These are phyloP conservation scores for Beauveria rudraprayagi DNA, from an alignment of 2,329 filamentous ascomycete species.

Conservation along the genomic window DNA sequence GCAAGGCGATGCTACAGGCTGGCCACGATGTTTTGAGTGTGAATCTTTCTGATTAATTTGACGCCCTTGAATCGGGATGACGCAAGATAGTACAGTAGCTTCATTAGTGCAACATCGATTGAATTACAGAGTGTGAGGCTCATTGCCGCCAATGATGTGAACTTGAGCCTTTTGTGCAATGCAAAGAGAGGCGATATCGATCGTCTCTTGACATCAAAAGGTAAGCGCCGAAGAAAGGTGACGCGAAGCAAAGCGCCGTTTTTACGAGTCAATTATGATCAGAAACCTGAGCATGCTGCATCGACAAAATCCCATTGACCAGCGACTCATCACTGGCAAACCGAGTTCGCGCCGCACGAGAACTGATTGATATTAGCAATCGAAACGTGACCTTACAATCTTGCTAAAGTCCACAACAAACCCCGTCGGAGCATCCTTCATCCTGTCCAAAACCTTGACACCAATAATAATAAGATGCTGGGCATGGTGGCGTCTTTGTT, in stretches of 20 bases:
- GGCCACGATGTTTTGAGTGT: slow-evolving; percentile 46
- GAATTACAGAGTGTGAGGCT: too few relatives aligned
- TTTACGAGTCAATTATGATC: slow-evolving; percentile 22
- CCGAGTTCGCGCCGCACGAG: neutral
- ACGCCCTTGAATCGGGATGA: neutral
- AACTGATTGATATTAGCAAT: too few relatives aligned
- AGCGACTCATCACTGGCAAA: neutral
- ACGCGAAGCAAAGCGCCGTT: neutral
- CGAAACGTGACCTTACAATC: too few relatives aligned
- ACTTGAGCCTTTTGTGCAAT: slow-evolving; percentile 23
- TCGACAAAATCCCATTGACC: neutral
- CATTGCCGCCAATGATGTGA: too few relatives aligned
- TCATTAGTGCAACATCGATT: neutral
- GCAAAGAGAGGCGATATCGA: neutral
- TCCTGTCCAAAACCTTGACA: too few relatives aligned
- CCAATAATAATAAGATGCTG: too few relatives aligned
- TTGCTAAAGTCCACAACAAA: too few relatives aligned
- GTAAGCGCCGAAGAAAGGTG: neutral
- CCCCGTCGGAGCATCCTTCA: too few relatives aligned
- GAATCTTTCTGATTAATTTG: slow-evolving; percentile 24
- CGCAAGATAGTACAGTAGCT: neutral
- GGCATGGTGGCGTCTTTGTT: too few relatives aligned
- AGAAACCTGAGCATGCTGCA: slow-evolving; percentile 33
- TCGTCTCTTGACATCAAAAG: neutral
- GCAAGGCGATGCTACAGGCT: slow-evolving; percentile 65